Evolutionary conservation across 2,329 filamentous ascomycete species (phyloP).

Genomic region (Blumeria hordei): DNA sequence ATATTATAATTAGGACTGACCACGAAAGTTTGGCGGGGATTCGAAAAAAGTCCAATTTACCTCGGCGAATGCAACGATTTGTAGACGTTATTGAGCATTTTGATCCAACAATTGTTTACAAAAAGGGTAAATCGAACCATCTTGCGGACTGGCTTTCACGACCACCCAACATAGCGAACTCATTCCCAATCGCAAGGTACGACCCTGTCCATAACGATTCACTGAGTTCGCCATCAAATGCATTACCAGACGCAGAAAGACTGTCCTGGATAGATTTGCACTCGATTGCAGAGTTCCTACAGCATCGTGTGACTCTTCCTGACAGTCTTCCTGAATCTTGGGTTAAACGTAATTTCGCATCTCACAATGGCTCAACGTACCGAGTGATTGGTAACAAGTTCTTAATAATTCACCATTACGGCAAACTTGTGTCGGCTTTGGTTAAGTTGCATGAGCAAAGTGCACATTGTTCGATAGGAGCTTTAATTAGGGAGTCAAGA

Average conservation of each 20-base stretch:
- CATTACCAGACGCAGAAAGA: neutral
- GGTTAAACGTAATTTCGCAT: neutral
- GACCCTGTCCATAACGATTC: neutral
- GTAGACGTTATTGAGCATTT: neutral
- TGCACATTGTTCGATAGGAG: slow-evolving; percentile 1
- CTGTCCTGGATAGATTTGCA: neutral
- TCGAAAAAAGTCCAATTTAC: neutral
- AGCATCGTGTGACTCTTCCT: neutral
- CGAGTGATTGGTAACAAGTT: neutral
- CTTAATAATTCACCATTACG: neutral
- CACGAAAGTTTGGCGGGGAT: neutral
- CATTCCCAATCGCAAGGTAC: neutral
- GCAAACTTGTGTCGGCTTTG: neutral
- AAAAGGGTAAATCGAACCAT: neutral
- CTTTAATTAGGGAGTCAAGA: neutral
- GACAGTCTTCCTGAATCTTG: neutral
- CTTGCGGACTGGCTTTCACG: neutral
- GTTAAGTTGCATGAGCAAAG: neutral
- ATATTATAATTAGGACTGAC: neutral
- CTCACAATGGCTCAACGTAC: neutral
- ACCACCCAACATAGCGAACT: neutral
- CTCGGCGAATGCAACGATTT: neutral
- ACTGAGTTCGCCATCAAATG: neutral
- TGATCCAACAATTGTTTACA: slow-evolving; percentile 1
- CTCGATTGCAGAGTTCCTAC: neutral